A percentile compares a stretch with the other conserved stretches of the same genome.
These are phyloP conservation scores for Penicillium verhagenii DNA, from an alignment of 495 filamentous ascomycete species.

Conservation along the genomic window DNA sequence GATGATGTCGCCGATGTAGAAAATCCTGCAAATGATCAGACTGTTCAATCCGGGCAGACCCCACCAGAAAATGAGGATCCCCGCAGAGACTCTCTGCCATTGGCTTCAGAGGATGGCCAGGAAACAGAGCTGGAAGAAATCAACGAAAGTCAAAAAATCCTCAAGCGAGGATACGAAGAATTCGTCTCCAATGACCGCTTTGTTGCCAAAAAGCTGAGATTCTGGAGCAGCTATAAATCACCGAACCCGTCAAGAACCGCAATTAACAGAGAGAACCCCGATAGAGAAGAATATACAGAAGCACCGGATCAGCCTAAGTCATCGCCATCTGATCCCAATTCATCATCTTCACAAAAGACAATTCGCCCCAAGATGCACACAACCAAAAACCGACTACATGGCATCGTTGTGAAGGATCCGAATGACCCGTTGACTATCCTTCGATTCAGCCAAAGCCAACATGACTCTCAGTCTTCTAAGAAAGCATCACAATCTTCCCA, in stretches of 20 bases:
- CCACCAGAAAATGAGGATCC: background rate
- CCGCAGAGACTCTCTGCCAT: background rate
- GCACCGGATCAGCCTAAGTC: background rate
- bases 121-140: background rate
- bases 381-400: conserved; percentile 49
- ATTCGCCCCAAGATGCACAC: conserved; percentile 21
- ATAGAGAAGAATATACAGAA: background rate
- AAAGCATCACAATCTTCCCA: conserved; percentile 31
- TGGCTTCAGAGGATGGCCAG: conserved; percentile 2
- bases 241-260: background rate
- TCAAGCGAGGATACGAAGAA: background rate
- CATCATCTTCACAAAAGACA: conserved; percentile 31
- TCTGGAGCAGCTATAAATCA: conserved; percentile 8
- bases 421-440: conserved; percentile 62
- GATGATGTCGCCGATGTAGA: conserved; percentile 19
- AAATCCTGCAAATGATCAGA: background rate
- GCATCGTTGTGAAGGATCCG: conserved; percentile 78
- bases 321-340: conserved; percentile 18
- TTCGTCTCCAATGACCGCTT: conserved; percentile 9
- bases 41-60: background rate
- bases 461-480: conserved; percentile 43
- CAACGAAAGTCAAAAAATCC: background rate
- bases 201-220: conserved; percentile 31
- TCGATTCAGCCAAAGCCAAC: conserved; percentile 77
- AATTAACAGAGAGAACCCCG: background rate